Base-by-base conservation (phyloP, 2,329 filamentous ascomycete genomes). In the Monilinia fructigena region DNA sequence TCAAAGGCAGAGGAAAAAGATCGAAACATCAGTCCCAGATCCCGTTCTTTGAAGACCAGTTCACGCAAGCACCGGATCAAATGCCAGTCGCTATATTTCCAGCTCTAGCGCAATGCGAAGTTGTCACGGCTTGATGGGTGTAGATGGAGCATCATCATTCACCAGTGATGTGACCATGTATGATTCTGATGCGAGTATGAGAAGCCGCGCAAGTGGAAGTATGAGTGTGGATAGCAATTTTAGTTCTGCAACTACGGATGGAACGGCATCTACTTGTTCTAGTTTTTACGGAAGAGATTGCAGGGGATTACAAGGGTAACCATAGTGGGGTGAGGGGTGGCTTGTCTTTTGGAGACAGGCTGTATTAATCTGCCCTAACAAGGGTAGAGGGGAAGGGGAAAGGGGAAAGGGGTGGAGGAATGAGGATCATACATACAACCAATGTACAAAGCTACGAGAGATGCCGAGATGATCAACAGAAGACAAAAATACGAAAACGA, bases 1-100 rank as follows among this genome's bases (percentile, higher is more conserved):
- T 98, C 82, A 98, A 97, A 79, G 95, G 95, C 14, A 88, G 95
- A 55, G 95, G 95, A 54, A 95, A 95, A 94, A 76, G 91, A 93
- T 72, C 84, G 92, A 66, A 87, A 87, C 67, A 89, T 93, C 64
- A 76, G 71, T 20, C 62, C 69, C 4, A 68, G 63, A 61, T 38
- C 23, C 55, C 62, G 53, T 31, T 48, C 42, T 35, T 48, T 31
- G 6, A 64, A 14, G n/a, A 55, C 20, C 11, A 26, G 38, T 11
- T 11, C 58, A 40, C 31, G 26, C 18, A 3, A 55, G 50, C 7
- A 20, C 23, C 5, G 50, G 62, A 5, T 59, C 62, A 12, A 38
- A 35, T 28, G 62, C 42, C n/a, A 58, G 62, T 26, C 54, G 62
- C 12, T 56, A 65, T 10, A 16, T 58, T 7, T 59, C 53, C 14